Evolutionary conservation across 768 basidiomycete genomes (phyloP), one percentile per base, ranked within the genome.

Genomic region (Terana coerulea): DNA sequence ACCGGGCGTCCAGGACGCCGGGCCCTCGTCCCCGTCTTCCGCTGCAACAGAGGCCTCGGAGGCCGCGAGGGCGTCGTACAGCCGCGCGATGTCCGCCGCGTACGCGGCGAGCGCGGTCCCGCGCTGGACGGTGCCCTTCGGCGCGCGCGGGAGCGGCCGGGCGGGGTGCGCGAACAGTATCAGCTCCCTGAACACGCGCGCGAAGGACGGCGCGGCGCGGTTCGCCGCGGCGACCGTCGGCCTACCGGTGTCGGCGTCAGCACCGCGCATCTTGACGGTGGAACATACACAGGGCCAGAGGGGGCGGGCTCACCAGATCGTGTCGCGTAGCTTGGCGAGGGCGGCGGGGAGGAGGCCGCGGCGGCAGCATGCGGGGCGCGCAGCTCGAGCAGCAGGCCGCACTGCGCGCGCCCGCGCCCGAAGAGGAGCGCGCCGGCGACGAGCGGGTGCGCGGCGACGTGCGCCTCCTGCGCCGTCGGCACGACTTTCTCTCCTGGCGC

Each of bases 11-110:
- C 55, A 59, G 0, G 53, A 48, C 1, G 43, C 7, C 8, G 58
- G 58, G 1, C 55, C 39, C 8, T 33, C 15, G n/a, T 54, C 39
- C 14, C 48, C 49, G 21, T 52, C n/a, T n/a, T n/a, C n/a, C n/a
- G n/a, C n/a, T n/a, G n/a, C n/a, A n/a, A 9, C 12, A 12, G 40
- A 41, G 25, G 24, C 9, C 5, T 5, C 19, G 15, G 34, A 5
- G 11, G 14, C n/a, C n/a, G n/a, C n/a, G n/a, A n/a, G n/a, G n/a
- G n/a, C 26, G n/a, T 7, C 62, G 15, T 15, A 81, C 71, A 80
- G 41, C 15, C 59, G 41, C 5, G 47, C 22, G 15, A 57, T 39
- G 11, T 49, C 53, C 9, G 47, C 29, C 8, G 53, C 43, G 31
- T 54, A 45, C 7, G 49, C 36, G 30, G 22, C 59, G 6, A 77